A percentile compares a stretch with the other conserved stretches of the same genome.
Evolutionary conservation across 169 alveolate species (phyloP).

Genomic region (Plasmodium vinckei): DNA sequence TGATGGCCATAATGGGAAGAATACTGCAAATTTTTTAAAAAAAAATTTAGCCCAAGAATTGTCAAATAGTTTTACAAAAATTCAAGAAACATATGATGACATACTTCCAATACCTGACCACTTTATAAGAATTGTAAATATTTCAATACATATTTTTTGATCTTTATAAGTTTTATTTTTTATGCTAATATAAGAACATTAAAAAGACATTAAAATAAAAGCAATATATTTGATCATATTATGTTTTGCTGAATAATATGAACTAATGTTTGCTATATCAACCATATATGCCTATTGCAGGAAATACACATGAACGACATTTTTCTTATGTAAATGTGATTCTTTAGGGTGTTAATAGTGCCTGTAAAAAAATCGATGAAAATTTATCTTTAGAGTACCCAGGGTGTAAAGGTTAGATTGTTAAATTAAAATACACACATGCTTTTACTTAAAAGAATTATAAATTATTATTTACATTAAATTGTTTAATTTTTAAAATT

Average conservation of each 20-base stretch:
- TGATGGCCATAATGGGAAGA: slow-evolving; percentile 75
- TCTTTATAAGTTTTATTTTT: background rate
- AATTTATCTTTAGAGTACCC: slow-evolving; percentile 40
- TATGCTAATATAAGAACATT: background rate
- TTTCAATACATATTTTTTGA: background rate
- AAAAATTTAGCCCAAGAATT: slow-evolving; percentile 68
- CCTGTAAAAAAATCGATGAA: slow-evolving; percentile 62
- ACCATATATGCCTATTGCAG: no score
- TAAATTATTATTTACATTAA: background rate
- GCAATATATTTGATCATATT: no score
- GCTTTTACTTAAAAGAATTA: slow-evolving; percentile 15
- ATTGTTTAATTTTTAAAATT: background rate
- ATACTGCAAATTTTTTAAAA: slow-evolving; percentile 60
- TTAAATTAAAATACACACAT: background rate
- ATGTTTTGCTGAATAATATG: background rate
- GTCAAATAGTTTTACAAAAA: slow-evolving; percentile 30
- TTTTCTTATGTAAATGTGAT: no score
- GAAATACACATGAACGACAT: no score
- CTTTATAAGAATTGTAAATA: slow-evolving; percentile 55
- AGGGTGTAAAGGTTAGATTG: slow-evolving; percentile 49
- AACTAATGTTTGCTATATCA: no score
- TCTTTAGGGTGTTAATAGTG: slow-evolving; percentile 53
- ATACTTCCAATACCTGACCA: slow-evolving; percentile 72
- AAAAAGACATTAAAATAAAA: background rate
- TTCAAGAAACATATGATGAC: slow-evolving; percentile 55